A percentile compares a stretch with the other conserved stretches of the same genome.
These are phyloP conservation scores for Plasmodium malariae DNA, from an alignment of 169 alveolate species.

Conservation along the genomic window DNA sequence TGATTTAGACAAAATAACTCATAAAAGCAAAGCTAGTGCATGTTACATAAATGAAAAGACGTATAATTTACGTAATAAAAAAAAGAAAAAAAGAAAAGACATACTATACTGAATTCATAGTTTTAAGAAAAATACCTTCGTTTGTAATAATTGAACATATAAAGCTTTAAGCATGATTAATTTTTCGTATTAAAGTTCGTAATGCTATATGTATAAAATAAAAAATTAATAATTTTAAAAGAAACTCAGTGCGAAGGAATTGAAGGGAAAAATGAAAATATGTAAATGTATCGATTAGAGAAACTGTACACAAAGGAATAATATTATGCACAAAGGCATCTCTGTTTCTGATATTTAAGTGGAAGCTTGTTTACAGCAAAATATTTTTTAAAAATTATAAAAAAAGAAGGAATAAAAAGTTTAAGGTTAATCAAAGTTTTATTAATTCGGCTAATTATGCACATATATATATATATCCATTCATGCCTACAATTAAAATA, in stretches of 20 bases:
- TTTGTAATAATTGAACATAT: not conserved
- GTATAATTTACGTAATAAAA: not conserved
- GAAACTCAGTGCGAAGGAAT: no score
- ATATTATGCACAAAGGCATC: not conserved
- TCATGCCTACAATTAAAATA: not conserved
- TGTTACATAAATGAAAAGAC: not conserved
- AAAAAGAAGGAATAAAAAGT: not conserved
- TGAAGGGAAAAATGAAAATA: no score
- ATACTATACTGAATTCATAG: not conserved
- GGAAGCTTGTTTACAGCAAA: not conserved
- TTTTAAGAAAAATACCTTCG: not conserved
- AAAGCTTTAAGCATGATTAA: not conserved
- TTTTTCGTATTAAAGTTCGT: not conserved
- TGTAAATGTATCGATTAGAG: no score
- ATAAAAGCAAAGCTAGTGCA: no score
- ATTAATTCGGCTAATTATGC: not conserved
- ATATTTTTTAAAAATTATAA: not conserved
- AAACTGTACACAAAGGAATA: no score
- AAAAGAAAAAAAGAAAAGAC: constrained; percentile 1
- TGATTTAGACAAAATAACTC: no score
- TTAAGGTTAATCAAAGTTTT: constrained; percentile 10
- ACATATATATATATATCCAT: not conserved
- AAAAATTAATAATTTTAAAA: not conserved
- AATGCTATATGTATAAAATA: not conserved
- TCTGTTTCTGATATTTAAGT: not conserved